Percentiles rank a stretch among this genome's conserved stretches.
Evolutionary conservation across 2,329 filamentous ascomycete genomes (phyloP).

Genomic region (Beauveria asiatica): DNA sequence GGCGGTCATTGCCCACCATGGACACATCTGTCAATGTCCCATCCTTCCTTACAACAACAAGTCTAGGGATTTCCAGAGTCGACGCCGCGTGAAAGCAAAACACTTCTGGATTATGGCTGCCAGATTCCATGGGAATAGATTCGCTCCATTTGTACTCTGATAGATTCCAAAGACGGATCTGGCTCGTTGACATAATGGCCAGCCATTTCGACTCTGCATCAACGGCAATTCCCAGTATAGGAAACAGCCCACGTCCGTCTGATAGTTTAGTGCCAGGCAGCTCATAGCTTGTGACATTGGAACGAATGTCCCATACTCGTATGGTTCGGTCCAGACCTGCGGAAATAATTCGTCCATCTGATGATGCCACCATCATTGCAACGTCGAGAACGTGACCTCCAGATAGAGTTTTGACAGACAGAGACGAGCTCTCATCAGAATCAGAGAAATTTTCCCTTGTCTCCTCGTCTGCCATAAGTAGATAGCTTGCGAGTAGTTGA

Average conservation of each 20-base stretch:
- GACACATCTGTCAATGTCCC: conserved; percentile 50
- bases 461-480: conserved; percentile 58
- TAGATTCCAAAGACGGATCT: conserved; percentile 57
- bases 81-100: conserved; percentile 52
- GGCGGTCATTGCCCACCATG: conserved; percentile 31
- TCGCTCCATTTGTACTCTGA: conserved; percentile 46
- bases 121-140: conserved; percentile 40
- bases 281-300: conserved; percentile 32
- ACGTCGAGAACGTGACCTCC: conserved; percentile 63
- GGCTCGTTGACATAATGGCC: conserved; percentile 53
- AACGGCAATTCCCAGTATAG: conserved; percentile 54
- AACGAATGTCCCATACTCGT: conserved; percentile 55
- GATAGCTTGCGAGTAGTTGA: conserved; percentile 63
- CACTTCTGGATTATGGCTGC: conserved; percentile 48
- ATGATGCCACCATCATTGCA: conserved; percentile 52
- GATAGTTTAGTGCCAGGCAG: conserved; percentile 30
- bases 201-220: conserved; percentile 57
- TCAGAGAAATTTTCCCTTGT: conserved; percentile 38
- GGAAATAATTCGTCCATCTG: conserved; percentile 58
- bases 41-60: conserved; percentile 56
- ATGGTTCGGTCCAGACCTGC: conserved; percentile 63
- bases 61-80: conserved; percentile 29
- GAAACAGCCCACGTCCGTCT: conserved; percentile 40
- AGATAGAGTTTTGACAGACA: conserved; percentile 53
- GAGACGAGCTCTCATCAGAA: conserved; percentile 29